Conservation (phyloP, 129 eudicot genomes). For the Daucus carota region DNA sequence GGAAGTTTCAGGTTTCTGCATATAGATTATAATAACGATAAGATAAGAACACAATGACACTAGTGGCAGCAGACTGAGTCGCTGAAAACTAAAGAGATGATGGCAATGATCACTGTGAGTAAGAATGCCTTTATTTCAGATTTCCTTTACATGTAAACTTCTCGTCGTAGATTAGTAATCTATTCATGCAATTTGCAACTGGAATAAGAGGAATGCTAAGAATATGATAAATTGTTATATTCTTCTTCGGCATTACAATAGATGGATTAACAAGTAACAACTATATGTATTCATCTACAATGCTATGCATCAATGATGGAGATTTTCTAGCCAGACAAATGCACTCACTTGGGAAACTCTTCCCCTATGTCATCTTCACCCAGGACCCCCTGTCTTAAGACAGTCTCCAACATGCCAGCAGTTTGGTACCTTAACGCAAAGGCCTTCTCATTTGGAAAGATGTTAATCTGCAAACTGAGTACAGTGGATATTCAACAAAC, state of each 20-base stretch:
- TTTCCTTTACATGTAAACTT: neutral
- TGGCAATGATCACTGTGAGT: neutral
- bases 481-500: slow-evolving; percentile 41
- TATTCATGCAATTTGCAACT: neutral
- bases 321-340: neutral
- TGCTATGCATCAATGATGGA: neutral
- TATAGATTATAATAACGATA: neutral
- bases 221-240: neutral
- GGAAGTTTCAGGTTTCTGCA: slow-evolving; percentile 94
- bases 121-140: neutral
- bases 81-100: neutral
- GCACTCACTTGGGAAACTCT: slow-evolving; percentile 78
- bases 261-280: neutral
- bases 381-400: slow-evolving; percentile 82
- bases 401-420: slow-evolving; percentile 94
- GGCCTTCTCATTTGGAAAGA: slow-evolving; percentile 83
- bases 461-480: slow-evolving; percentile 87
- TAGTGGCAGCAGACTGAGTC: neutral
- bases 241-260: neutral
- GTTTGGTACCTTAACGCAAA: slow-evolving; percentile 90
- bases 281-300: neutral
- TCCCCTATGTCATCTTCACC: slow-evolving; percentile 98
- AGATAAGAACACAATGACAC: slow-evolving; percentile 1
- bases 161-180: neutral
- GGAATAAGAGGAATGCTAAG: neutral